Conservation (phyloP, 352 stramenopile genomes). For the Plasmopara muralis region DNA sequence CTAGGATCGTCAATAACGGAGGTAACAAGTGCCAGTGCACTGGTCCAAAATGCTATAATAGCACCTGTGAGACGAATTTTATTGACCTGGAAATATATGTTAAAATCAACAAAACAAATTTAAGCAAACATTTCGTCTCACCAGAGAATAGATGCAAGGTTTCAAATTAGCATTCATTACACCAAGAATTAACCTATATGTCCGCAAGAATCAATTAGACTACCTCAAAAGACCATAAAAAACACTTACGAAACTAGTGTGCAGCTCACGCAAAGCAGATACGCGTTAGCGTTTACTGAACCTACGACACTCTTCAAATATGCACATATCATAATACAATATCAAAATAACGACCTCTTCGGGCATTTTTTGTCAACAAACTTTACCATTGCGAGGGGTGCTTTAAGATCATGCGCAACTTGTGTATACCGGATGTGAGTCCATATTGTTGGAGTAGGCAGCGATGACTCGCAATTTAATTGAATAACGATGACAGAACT, state of each 20-base stretch:
- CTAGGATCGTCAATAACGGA: constrained; percentile 37
- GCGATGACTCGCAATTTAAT: constrained; percentile 51
- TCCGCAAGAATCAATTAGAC: too few relatives aligned
- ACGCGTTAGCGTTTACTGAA: constrained; percentile 32
- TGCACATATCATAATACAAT: constrained; percentile 6
- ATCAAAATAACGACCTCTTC: too few relatives aligned
- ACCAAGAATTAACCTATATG: too few relatives aligned
- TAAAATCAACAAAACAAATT: not conserved
- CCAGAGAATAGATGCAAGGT: too few relatives aligned
- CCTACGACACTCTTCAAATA: constrained; percentile 27
- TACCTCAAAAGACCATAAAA: too few relatives aligned
- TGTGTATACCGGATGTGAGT: constrained; percentile 46
- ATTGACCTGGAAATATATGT: constrained; percentile 33
- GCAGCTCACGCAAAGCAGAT: not conserved
- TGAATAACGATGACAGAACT: constrained; percentile 39
- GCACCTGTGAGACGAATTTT: constrained; percentile 38
- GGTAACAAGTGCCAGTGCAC: constrained; percentile 27
- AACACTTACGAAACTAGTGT: too few relatives aligned
- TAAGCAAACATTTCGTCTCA: too few relatives aligned
- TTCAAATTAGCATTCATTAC: too few relatives aligned
- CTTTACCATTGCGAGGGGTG: constrained; percentile 44
- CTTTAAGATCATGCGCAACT: constrained; percentile 30
- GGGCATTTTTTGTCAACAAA: too few relatives aligned
- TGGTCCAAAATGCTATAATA: constrained; percentile 38
- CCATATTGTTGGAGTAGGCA: constrained; percentile 47